Percentiles rank a stretch among this genome's conserved stretches.
These are phyloP conservation scores for Fusarium fujikuroi DNA, from an alignment of 2,329 filamentous ascomycete genomes.

Conservation along the genomic window DNA sequence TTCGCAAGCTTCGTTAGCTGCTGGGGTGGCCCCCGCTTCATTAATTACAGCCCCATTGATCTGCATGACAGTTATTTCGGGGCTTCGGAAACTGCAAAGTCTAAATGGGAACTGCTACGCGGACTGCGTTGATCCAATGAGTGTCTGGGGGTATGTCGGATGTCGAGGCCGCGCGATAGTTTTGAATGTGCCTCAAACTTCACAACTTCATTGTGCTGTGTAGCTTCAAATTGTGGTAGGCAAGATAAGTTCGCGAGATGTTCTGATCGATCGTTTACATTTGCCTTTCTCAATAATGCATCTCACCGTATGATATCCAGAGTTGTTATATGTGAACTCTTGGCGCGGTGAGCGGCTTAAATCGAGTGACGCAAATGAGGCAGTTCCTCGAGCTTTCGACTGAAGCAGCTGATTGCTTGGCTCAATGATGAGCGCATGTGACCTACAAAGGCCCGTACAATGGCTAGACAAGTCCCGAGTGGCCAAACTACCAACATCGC, in stretches of 20 bases:
- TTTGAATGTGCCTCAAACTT: neutral
- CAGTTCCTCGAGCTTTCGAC: no score
- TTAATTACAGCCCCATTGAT: slow-evolving; percentile 1
- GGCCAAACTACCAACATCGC: neutral
- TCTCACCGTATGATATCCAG: no score
- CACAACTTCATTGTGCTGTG: no score
- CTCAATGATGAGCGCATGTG: rapidly evolving
- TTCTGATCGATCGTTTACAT: no score
- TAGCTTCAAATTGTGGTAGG: neutral
- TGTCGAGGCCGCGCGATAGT: neutral
- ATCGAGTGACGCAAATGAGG: no score
- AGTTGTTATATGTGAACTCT: no score
- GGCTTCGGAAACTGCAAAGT: neutral
- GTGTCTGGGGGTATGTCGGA: neutral
- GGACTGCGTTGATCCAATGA: neutral
- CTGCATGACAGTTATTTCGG: slow-evolving; percentile 1
- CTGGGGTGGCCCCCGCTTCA: neutral
- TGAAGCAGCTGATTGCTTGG: no score
- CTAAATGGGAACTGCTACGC: neutral
- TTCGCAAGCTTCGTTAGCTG: neutral
- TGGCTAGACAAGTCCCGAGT: neutral
- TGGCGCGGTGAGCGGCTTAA: no score
- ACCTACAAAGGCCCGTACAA: neutral
- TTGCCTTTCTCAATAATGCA: no score
- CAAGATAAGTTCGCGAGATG: neutral